Conservation (phyloP, 2,329 filamentous ascomycete genomes). For the Cryphonectria naterciae region DNA sequence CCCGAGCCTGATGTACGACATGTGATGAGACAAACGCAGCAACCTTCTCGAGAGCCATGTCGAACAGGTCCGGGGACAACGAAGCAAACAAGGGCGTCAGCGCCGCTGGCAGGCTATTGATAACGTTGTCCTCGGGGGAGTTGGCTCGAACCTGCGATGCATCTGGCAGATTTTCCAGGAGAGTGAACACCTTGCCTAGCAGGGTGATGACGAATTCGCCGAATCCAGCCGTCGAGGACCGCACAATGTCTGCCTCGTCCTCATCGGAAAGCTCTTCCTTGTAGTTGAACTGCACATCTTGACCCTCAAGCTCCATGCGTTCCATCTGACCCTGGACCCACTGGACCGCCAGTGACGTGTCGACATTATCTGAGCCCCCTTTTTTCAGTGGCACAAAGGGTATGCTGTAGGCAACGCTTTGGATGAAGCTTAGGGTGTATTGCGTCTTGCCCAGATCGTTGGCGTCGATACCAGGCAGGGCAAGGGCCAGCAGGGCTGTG, state of each 20-base stretch:
- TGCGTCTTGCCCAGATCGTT: slow-evolving; percentile 97
- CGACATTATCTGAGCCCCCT: slow-evolving; percentile 68
- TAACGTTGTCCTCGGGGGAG: slow-evolving; percentile 94
- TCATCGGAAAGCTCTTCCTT: slow-evolving; percentile 78
- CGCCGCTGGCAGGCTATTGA: slow-evolving; percentile 91
- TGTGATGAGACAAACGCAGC: slow-evolving; percentile 89
- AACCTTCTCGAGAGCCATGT: slow-evolving; percentile 88
- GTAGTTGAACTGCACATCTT: slow-evolving; percentile 85
- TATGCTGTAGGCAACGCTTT: slow-evolving; percentile 94
- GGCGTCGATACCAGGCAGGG: slow-evolving; percentile 93
- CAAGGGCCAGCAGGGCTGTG: slow-evolving; percentile 88
- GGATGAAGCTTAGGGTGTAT: slow-evolving; percentile 92
- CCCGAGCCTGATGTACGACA: slow-evolving; percentile 93
- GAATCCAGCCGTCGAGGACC: slow-evolving; percentile 92
- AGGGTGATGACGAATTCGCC: slow-evolving; percentile 91
- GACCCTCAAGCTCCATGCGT: slow-evolving; percentile 86
- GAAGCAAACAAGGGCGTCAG: slow-evolving; percentile 89
- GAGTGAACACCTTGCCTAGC: slow-evolving; percentile 90
- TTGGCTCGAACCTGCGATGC: slow-evolving; percentile 84
- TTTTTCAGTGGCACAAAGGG: slow-evolving; percentile 83
- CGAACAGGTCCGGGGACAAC: slow-evolving; percentile 89
- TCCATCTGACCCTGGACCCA: slow-evolving; percentile 97
- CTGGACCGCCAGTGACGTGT: slow-evolving; percentile 78
- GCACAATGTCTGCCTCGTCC: slow-evolving; percentile 83
- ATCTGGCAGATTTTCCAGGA: slow-evolving; percentile 94